A percentile compares a stretch with the other conserved stretches of the same genome.
Conservation (phyloP, 805 yeast genomes). For the Saccharomycopsis sp. region DNA sequence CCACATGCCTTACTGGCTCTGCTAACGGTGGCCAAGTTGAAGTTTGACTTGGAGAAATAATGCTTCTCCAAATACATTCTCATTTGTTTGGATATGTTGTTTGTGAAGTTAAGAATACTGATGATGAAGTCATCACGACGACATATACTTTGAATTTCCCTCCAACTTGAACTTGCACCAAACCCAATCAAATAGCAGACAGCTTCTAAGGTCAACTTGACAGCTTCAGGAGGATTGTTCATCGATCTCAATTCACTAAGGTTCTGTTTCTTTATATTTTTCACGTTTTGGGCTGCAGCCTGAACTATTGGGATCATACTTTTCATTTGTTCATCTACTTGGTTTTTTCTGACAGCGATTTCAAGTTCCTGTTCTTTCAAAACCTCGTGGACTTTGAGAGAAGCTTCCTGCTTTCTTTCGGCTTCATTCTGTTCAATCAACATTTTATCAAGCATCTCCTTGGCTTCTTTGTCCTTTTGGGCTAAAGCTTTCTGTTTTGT, state of each 20-base stretch:
- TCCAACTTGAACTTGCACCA: conserved; percentile 54
- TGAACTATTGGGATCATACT: conserved; percentile 57
- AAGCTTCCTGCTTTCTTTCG: conserved; percentile 82
- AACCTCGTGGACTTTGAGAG: conserved; percentile 65
- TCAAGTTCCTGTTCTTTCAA: conserved; percentile 59
- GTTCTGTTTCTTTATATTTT: conserved; percentile 86
- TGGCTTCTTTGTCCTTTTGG: conserved; percentile 61
- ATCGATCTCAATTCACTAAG: conserved; percentile 83
- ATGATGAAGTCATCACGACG: conserved; percentile 84
- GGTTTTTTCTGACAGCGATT: conserved; percentile 44
- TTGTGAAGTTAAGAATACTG: conserved; percentile 69
- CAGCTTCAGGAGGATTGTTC: conserved; percentile 85
- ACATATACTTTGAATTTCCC: conserved; percentile 74
- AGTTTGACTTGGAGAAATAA: conserved; percentile 58
- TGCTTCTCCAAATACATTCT: conserved; percentile 48
- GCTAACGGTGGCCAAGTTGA: conserved; percentile 64
- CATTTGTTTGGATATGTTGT: conserved; percentile 49
- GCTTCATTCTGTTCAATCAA: conserved; percentile 84
- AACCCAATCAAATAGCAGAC: conserved; percentile 81
- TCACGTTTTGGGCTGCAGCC: conserved; percentile 77
- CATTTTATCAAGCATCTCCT: conserved; percentile 65
- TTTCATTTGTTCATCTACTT: conserved; percentile 59
- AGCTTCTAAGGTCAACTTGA: conserved; percentile 78
- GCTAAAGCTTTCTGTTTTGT: conserved; percentile 43
- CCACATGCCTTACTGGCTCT: conserved; percentile 96